Evolutionary conservation across 2,329 filamentous ascomycete genomes (phyloP), one percentile per base, ranked within the genome.

Genomic region (Dendrostoma leiphaemia): DNA sequence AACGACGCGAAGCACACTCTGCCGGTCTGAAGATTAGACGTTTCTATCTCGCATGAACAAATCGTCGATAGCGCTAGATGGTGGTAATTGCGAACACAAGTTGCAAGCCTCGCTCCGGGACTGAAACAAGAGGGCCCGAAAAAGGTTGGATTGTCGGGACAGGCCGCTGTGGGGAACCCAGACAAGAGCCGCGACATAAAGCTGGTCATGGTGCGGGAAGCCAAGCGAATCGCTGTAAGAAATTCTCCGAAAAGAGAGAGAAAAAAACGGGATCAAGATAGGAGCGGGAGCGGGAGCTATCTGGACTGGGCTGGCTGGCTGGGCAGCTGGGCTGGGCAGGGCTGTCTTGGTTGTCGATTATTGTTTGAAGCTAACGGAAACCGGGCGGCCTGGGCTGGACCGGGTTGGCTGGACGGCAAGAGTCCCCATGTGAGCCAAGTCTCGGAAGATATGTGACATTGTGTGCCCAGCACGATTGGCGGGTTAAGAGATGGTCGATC

Each of bases 81-180:
- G 24, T 23, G 47, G 35, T 48, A 34, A 13, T 38, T 28, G 24
- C 34, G 8, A 21, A 29, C 7, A 26, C 13, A 17, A 21, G 13
- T 15, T 40, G 46, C 46, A 49, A 17, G n/a, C 17, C 29, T n/a
- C n/a, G n/a, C n/a, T n/a, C n/a, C n/a, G n/a, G n/a, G n/a, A 29
- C 28, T 31, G 35, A 41, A 49, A 49, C 47, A 49, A 34, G 37
- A 23, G 10, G 48, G 15, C 28, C 38, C 15, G 23, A 32, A 50
- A 23, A 35, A 32, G 48, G 37, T 51, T 34, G 38, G 48, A 48
- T 48, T n/a, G 23, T 51, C 48, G 48, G 48, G 48, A 51, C 48
- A 51, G 19, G 24, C 48, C 48, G 48, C 29, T 34, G 48, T 31
- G 34, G 48, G 34, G 48, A 32, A 38, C 17, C 29, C 28, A 48